A percentile compares a stretch with the other conserved stretches of the same genome.
Evolutionary conservation across 495 filamentous ascomycete genomes (phyloP).

Genomic region (Echria macrotheca): DNA sequence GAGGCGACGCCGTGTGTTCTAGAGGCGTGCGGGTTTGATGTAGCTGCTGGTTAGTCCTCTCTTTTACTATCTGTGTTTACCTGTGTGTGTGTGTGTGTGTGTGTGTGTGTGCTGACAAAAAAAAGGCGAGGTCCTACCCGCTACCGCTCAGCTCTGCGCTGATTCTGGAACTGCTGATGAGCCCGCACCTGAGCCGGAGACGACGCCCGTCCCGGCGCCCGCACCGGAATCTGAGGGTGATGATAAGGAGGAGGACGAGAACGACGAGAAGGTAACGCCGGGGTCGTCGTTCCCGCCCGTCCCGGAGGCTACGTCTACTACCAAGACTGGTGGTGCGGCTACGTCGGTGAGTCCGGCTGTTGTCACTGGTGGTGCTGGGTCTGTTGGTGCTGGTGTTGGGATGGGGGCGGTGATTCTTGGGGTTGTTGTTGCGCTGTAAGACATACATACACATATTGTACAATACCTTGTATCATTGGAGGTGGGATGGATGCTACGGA

Average conservation of each 20-base stretch:
- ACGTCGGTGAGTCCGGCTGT: neutral
- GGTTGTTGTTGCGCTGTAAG: slow-evolving; percentile 1
- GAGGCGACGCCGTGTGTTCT: slow-evolving; percentile 37
- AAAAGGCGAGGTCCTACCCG: slow-evolving; percentile 35
- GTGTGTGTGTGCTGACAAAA: too few species aligned
- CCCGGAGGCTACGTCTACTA: neutral
- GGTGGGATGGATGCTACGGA: too few species aligned
- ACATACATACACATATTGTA: too few species aligned
- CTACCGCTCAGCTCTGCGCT: slow-evolving; percentile 30
- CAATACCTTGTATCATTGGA: too few species aligned
- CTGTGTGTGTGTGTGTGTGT: too few species aligned
- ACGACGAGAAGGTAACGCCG: slow-evolving; percentile 1
- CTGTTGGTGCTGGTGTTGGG: neutral
- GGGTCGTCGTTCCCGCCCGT: neutral
- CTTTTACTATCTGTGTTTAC: neutral
- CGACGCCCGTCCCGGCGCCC: neutral
- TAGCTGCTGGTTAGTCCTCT: slow-evolving; percentile 25
- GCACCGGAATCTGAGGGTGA: too few species aligned
- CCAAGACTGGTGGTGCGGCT: neutral
- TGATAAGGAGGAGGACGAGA: neutral
- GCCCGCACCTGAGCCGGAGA: slow-evolving; percentile 7
- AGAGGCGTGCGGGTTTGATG: slow-evolving; percentile 26
- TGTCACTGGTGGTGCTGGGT: slow-evolving; percentile 4
- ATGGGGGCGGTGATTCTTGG: neutral
- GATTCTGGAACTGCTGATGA: slow-evolving; percentile 5